Evolutionary conservation across 805 yeast genomes (phyloP).

Genomic region (Zygoascus biomembranicola): DNA sequence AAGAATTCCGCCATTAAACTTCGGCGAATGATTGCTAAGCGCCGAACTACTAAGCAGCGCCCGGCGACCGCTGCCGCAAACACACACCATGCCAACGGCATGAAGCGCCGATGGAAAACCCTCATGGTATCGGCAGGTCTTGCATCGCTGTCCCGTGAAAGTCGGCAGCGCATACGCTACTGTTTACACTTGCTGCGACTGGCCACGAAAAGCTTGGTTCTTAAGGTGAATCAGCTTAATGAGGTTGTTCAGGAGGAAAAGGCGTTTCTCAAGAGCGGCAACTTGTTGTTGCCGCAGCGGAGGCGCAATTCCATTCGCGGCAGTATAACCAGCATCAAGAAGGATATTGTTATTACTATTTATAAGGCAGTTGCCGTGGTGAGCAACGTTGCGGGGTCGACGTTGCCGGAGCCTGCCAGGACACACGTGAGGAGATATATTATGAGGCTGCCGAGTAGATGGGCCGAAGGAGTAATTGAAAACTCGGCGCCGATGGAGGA

Average conservation of each 20-base stretch:
- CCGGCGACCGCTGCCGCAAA: neutral
- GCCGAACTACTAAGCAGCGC: neutral
- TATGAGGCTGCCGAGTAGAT: slow-evolving; percentile 62
- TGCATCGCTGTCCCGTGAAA: slow-evolving; percentile 50
- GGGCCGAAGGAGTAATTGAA: slow-evolving; percentile 42
- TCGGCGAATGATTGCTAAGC: neutral
- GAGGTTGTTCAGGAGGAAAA: slow-evolving; percentile 37
- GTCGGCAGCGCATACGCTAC: slow-evolving; percentile 66
- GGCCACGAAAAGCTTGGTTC: slow-evolving; percentile 69
- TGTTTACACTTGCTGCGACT: slow-evolving; percentile 70
- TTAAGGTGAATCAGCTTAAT: slow-evolving; percentile 58
- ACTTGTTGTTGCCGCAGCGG: slow-evolving; percentile 13
- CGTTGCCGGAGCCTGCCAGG: slow-evolving; percentile 71
- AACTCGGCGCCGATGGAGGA: neutral
- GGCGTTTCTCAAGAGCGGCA: slow-evolving; percentile 29
- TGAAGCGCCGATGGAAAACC: neutral
- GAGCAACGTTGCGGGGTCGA: slow-evolving; percentile 72
- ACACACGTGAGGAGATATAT: slow-evolving; percentile 72
- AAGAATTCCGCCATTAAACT: neutral
- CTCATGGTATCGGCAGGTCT: slow-evolving; percentile 12
- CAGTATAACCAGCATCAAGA: slow-evolving; percentile 40
- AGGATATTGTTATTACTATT: slow-evolving; percentile 81
- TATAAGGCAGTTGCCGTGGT: slow-evolving; percentile 80
- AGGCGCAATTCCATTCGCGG: neutral
- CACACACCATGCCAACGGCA: neutral